Evolutionary conservation across 73 alveolate species (phyloP).

Genomic region (Symbiodinium pilosum): DNA sequence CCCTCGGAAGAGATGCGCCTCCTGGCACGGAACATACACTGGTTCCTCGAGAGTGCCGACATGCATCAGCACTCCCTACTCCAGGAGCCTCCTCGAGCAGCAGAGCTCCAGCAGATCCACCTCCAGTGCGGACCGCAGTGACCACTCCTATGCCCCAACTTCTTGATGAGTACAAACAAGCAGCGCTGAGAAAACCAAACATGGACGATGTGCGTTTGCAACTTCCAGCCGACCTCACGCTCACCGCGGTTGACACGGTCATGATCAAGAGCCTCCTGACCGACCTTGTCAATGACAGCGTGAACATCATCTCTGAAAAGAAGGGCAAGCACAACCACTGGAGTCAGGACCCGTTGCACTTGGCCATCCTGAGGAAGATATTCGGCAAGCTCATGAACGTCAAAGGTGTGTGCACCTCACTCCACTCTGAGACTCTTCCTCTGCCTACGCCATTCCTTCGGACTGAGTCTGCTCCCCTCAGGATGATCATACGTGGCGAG

Average conservation of each 20-base stretch:
- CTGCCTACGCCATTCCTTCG: not conserved
- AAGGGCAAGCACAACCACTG: slow-evolving; percentile 2
- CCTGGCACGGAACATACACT: not conserved
- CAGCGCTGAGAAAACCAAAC: not conserved
- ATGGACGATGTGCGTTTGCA: not conserved
- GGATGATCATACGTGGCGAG: not conserved
- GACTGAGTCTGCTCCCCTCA: not conserved
- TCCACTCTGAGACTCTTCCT: not conserved
- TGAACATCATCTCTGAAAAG: not conserved
- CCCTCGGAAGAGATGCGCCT: not conserved
- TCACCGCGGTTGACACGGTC: not conserved
- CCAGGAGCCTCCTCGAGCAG: too few relatives aligned
- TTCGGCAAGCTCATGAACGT: not conserved
- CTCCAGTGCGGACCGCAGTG: not conserved
- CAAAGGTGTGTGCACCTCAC: not conserved
- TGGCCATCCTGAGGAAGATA: not conserved
- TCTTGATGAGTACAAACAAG: not conserved
- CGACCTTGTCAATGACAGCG: not conserved
- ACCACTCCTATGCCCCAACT: not conserved
- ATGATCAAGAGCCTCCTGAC: not conserved
- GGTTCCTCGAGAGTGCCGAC: not conserved
- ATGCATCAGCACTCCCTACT: too few relatives aligned
- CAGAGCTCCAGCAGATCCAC: too few relatives aligned
- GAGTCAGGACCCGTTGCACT: not conserved
- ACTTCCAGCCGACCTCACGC: not conserved